Conservation (phyloP, 2,329 filamentous ascomycete species). For the Akanthomyces muscarius region DNA sequence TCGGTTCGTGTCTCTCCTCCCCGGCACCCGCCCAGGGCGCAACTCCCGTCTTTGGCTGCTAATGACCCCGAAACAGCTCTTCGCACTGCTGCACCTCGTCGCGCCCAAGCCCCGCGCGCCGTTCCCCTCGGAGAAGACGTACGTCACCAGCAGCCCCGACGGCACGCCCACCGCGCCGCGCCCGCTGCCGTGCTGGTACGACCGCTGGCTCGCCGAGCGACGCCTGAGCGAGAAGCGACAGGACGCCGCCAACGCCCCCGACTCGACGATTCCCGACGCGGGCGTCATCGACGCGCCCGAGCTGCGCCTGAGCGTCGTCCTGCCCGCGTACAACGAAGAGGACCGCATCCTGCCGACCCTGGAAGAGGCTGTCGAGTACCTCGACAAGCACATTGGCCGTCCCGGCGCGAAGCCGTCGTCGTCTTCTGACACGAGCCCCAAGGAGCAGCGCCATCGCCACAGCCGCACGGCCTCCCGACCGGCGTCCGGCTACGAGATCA, state of each 20-base stretch:
- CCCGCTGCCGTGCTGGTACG: conserved; percentile 81
- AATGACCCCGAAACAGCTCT: conserved; percentile 39
- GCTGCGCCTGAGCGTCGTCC: conserved; percentile 84
- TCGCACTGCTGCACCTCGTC: conserved; percentile 65
- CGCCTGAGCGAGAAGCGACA: conserved; percentile 43
- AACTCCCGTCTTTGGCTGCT: neutral
- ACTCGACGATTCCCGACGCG: conserved; percentile 39
- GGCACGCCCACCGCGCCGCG: conserved; percentile 35
- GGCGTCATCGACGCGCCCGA: conserved; percentile 68
- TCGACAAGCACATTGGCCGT: conserved; percentile 72
- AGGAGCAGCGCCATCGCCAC: conserved; percentile 33
- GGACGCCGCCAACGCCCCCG: neutral
- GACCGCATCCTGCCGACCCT: conserved; percentile 78
- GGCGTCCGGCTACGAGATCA: conserved; percentile 76
- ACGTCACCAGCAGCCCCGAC: conserved; percentile 67
- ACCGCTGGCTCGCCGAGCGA: conserved; percentile 64
- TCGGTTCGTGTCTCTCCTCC: conserved; percentile 31
- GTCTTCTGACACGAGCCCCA: conserved; percentile 23
- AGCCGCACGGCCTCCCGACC: neutral
- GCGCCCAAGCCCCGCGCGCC: conserved; percentile 76
- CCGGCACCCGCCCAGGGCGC: neutral
- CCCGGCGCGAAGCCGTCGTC: neutral
- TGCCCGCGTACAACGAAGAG: conserved; percentile 95
- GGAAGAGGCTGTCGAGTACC: conserved; percentile 82
- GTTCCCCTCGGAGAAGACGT: conserved; percentile 76